Evolutionary conservation across 345 rosid species (phyloP), one percentile per base, ranked within the genome.

Genomic region (Aurinia saxatilis): DNA sequence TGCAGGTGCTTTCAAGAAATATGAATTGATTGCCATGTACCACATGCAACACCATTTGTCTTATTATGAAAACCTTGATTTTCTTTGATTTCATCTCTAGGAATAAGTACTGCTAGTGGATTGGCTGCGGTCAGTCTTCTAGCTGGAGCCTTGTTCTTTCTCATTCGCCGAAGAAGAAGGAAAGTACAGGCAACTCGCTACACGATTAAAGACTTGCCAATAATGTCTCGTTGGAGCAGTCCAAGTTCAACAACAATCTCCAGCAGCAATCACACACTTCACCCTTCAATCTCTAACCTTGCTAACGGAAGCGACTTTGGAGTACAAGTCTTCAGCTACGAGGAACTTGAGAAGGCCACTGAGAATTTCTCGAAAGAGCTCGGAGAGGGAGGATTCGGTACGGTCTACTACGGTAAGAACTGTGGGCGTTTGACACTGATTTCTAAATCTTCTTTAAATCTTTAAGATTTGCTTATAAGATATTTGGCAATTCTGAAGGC

Each of bases 331-430:
- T 87, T 87, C 79, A 81, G 66, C 63, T 80, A 72, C 29, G 21
- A 49, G 16, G 95, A 87, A 39, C 88, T 87, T 2, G 84, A 77
- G 50, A 76, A 84, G 68, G 91, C 95, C 29, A 87, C 95, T 0
- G 63, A 77, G 14, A 63, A 73, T 72, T 88, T 88, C 15, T 79
- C 90, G 3, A 81, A 67, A 62, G 79, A 81, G 65, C 90, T 88
- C 7, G 96, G 96, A 10, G 87, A 85, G 15, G 96, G 96, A 30
- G 96, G 96, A 27, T 88, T 80, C 21, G 92, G 96, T 34, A 71
- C 77, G 10, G 96, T 88, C 68, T 88, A 85, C 49, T 52, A 77
- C 45, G 96, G 96, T 88, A 57, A 51, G 71, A 44, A 6, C 29
- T 27, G 39, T 13, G 7, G n/a, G 14, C 10, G 9, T 8, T 30